These are phyloP conservation scores for Quercus mongolica DNA, from an alignment of 306 rosid species.

Conservation along the genomic window DNA sequence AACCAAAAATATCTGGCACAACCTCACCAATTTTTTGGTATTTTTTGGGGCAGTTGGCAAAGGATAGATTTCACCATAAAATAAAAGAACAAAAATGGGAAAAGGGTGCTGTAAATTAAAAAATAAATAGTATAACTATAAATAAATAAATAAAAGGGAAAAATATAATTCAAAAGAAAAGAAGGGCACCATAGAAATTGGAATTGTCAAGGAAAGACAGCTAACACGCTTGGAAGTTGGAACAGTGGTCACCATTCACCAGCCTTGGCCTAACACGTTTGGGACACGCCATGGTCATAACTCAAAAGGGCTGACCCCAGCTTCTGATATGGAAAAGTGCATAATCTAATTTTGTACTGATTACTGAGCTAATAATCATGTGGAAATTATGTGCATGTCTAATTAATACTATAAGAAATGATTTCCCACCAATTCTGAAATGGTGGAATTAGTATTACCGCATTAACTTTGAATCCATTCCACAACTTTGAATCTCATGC, in stretches of 20 bases:
- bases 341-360: neutral
- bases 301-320: conserved; percentile 6
- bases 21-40: no score
- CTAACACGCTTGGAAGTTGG: neutral
- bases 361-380: conserved; percentile 8
- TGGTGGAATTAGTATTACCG: conserved; percentile 6
- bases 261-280: neutral
- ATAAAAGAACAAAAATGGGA: no score
- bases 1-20: no score
- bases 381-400: conserved; percentile 8
- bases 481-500: conserved; percentile 27
- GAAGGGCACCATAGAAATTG: neutral
- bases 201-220: conserved; percentile 15
- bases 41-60: no score
- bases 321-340: conserved; percentile 9
- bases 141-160: neutral
- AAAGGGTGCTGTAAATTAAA: no score
- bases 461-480: conserved; percentile 25
- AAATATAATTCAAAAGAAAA: neutral
- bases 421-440: neutral
- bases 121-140: no score
- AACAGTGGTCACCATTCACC: neutral
- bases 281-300: conserved; percentile 1
- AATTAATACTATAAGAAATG: neutral
- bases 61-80: no score